These are phyloP conservation scores for Annulohypoxylon moriforme DNA, from an alignment of 495 filamentous ascomycete genomes.

Conservation along the genomic window DNA sequence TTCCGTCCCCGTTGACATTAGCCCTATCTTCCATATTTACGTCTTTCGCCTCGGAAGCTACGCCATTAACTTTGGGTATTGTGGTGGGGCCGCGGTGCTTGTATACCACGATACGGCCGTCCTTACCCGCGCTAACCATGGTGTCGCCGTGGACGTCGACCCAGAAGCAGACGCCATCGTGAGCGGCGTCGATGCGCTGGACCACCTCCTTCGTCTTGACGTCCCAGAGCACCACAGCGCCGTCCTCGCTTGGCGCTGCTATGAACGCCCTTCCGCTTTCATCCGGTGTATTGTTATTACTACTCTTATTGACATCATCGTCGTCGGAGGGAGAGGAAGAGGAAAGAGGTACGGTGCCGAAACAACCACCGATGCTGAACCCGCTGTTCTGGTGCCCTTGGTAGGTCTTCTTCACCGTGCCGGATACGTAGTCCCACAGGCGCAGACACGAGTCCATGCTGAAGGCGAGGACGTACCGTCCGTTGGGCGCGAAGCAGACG, in stretches of 20 bases:
- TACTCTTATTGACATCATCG: too few species aligned
- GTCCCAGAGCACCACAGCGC: conserved; percentile 88
- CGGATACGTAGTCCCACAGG: conserved; percentile 93
- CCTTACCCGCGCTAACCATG: conserved; percentile 62
- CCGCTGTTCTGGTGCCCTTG: conserved; percentile 89
- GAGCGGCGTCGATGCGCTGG: conserved; percentile 73
- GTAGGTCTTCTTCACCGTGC: conserved; percentile 92
- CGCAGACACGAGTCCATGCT: conserved; percentile 90
- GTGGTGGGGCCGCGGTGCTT: conserved; percentile 37
- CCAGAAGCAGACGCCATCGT: conserved; percentile 84
- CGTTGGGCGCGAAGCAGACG: conserved; percentile 93
- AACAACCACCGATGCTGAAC: conserved; percentile 83
- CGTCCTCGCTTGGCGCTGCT: conserved; percentile 88
- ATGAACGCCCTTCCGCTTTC: conserved; percentile 66
- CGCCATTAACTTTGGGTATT: conserved; percentile 10
- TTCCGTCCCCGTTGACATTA: not conserved
- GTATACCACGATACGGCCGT: conserved; percentile 56
- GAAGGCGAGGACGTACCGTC: conserved; percentile 89
- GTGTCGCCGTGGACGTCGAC: conserved; percentile 69
- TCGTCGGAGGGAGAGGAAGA: conserved; percentile 74
- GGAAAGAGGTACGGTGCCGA: conserved; percentile 67
- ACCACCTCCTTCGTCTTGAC: conserved; percentile 83
- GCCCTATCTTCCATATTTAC: conserved; percentile 11
- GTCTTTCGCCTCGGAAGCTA: conserved; percentile 5
- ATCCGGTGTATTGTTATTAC: conserved; percentile 84